Evolutionary conservation across 768 basidiomycete genomes (phyloP).

Genomic region (Imleria badia): DNA sequence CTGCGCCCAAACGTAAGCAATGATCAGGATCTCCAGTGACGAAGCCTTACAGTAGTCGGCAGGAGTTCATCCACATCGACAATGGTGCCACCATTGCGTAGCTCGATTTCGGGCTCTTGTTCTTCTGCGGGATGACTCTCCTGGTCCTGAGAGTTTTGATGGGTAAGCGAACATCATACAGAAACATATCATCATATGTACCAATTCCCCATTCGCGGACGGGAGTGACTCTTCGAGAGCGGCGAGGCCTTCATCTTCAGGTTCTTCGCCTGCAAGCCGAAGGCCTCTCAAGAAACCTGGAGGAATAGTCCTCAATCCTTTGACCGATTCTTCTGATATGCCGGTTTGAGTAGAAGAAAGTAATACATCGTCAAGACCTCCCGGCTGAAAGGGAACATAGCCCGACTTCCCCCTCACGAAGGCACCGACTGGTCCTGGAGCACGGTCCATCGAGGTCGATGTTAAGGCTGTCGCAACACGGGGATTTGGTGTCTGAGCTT

Average conservation of each 20-base stretch:
- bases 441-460: constrained; percentile 82
- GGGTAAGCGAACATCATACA: constrained; percentile 26
- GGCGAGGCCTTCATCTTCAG: constrained; percentile 44
- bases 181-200: neutral
- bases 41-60: constrained; percentile 48
- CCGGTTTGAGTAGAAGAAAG: constrained; percentile 30
- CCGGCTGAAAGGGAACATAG: constrained; percentile 92
- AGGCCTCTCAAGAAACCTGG: constrained; percentile 85
- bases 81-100: constrained; percentile 15
- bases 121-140: constrained; percentile 20
- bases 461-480: constrained; percentile 68
- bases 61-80: constrained; percentile 80
- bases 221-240: constrained; percentile 26
- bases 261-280: constrained; percentile 60
- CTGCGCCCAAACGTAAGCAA: constrained; percentile 33
- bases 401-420: constrained; percentile 95
- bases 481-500: constrained; percentile 50
- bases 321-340: constrained; percentile 38
- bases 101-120: constrained; percentile 23
- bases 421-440: constrained; percentile 71
- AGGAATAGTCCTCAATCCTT: constrained; percentile 61
- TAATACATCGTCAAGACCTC: constrained; percentile 76
- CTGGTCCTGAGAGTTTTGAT: constrained; percentile 17
- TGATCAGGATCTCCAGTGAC: neutral
- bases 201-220: constrained; percentile 15